phyloP scores from a whole-genome alignment of 352 stramenopile species.

The Globisporangium acanthophoron region DNA sequence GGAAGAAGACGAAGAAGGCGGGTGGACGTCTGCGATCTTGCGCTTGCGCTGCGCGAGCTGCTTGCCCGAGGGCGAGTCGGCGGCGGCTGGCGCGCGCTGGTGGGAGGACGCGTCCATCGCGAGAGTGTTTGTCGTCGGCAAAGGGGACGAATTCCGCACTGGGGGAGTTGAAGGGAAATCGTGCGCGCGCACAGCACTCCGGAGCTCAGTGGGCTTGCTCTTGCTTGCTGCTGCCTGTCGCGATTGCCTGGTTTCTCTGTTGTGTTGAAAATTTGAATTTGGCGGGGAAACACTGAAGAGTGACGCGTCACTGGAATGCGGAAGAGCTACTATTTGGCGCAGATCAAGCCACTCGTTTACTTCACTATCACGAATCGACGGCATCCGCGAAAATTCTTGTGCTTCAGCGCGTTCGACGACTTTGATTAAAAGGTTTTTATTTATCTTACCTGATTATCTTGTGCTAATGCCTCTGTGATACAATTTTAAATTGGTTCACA shows the following conservation, averaged over 20 bases:
- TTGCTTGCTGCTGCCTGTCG: background rate
- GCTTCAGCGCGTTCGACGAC: slow-evolving; percentile 1
- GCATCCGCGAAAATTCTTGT: slow-evolving; percentile 21
- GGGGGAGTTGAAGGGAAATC: slow-evolving; percentile 14
- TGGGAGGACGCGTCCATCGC: background rate
- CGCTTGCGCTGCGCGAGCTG: slow-evolving; percentile 20
- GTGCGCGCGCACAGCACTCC: background rate
- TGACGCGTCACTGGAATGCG: background rate
- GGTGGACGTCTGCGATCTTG: slow-evolving; percentile 23
- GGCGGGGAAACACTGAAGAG: background rate
- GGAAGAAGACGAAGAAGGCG: background rate
- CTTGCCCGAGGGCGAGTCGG: background rate
- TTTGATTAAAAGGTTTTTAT: background rate
- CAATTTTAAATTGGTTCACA: background rate
- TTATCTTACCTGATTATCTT: background rate
- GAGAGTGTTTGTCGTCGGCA: background rate
- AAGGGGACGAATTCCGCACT: slow-evolving; percentile 19
- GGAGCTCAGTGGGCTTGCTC: too few relatives aligned
- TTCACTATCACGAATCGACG: background rate
- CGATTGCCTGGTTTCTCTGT: background rate
- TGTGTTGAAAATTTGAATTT: slow-evolving; percentile 14
- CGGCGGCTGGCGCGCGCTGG: slow-evolving; percentile 18
- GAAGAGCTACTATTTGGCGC: background rate
- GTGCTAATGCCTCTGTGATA: background rate
- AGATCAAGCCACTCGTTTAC: background rate